phyloP scores from a whole-genome alignment of 2,329 filamentous ascomycete species.

The Teratosphaeriaceae sp. region DNA sequence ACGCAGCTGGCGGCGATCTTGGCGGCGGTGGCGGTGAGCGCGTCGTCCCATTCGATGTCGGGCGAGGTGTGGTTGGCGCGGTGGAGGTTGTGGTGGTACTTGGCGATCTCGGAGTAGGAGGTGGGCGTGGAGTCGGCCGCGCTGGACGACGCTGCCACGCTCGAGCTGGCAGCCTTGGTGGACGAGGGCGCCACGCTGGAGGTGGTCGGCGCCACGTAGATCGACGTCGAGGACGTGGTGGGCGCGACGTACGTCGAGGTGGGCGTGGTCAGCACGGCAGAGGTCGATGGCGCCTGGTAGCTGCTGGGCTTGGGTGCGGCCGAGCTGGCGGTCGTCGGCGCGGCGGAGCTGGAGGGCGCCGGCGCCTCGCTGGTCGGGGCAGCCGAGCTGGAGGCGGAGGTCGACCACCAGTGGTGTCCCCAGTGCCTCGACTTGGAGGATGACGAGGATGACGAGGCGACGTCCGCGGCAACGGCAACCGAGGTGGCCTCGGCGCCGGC shows the following conservation, averaged over 20 bases:
- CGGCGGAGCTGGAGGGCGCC: not conserved
- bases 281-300: conserved; percentile 6
- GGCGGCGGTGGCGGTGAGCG: conserved; percentile 57
- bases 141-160: conserved; percentile 5
- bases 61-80: conserved; percentile 72
- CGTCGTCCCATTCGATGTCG: conserved; percentile 58
- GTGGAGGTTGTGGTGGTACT: conserved; percentile 79
- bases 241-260: conserved; percentile 12
- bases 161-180: conserved; percentile 2
- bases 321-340: not conserved
- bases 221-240: conserved; percentile 12
- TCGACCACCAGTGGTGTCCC: conserved; percentile 6
- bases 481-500: conserved; percentile 12
- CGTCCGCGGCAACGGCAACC: conserved; percentile 5
- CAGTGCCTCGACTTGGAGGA: not conserved
- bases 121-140: conserved; percentile 10
- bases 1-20: conserved; percentile 60
- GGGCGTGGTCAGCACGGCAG: conserved; percentile 6
- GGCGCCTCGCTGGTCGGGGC: conserved; percentile 7
- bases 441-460: conserved; percentile 7
- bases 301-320: conserved; percentile 6
- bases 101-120: conserved; percentile 34
- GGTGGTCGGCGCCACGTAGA: conserved; percentile 8
- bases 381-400: not conserved
- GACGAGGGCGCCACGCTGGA: conserved; percentile 9